Evolutionary conservation across 805 yeast genomes (phyloP).

Genomic region (Aciculoconidium aculeatum): DNA sequence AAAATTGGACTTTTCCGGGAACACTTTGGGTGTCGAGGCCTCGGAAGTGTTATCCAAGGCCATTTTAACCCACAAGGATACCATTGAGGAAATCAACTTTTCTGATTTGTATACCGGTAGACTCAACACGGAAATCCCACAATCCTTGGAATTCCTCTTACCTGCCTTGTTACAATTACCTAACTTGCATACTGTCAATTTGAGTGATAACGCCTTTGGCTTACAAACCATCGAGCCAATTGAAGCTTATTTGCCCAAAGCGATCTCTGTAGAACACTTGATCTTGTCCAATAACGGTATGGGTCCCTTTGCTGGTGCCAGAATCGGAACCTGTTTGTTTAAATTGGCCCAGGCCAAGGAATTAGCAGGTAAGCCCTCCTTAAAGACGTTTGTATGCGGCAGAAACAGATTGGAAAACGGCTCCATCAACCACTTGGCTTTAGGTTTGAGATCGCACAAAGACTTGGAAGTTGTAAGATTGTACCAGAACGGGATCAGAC

Average conservation of each 20-base stretch:
- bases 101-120: conserved; percentile 95
- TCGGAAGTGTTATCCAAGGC: conserved; percentile 63
- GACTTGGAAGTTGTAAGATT: conserved; percentile 68
- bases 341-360: conserved; percentile 62
- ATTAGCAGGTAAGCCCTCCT: conserved; percentile 41
- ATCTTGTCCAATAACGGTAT: conserved; percentile 92
- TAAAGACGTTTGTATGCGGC: conserved; percentile 91
- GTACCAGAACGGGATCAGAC: conserved; percentile 97
- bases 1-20: conserved; percentile 81
- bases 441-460: conserved; percentile 77
- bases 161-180: conserved; percentile 68
- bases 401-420: conserved; percentile 97
- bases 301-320: conserved; percentile 96
- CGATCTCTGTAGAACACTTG: conserved; percentile 76
- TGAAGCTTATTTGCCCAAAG: conserved; percentile 69
- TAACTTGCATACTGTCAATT: conserved; percentile 65
- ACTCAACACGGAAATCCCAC: conserved; percentile 89
- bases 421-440: conserved; percentile 75
- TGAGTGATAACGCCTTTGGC: conserved; percentile 96
- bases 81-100: conserved; percentile 66
- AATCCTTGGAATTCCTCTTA: conserved; percentile 64
- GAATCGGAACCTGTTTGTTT: conserved; percentile 83
- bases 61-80: conserved; percentile 37
- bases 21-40: conserved; percentile 90
- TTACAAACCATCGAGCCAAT: conserved; percentile 89